Evolutionary conservation across 352 stramenopile genomes (phyloP), one percentile per base, ranked within the genome.

Genomic region (Phytophthora melonis): DNA sequence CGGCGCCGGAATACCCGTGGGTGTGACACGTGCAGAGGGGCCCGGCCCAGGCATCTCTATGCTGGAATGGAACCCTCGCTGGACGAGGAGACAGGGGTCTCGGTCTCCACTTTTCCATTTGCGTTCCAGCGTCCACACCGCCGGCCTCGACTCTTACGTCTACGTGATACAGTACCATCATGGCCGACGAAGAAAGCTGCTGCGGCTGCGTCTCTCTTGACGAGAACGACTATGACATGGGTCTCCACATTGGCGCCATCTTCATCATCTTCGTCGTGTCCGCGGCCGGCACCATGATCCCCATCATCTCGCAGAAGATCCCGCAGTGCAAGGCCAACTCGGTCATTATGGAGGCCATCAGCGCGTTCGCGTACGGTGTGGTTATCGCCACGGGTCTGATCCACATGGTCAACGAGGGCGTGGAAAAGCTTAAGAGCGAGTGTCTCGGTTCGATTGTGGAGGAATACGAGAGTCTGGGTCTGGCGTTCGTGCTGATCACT

Each of bases 321-420:
- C 67, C 77, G 30, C 62, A 73, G 11, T 74, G 78, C 25, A 68
- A 73, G 14, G 56, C 72, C 64, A 83, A 82, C n/a, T 80, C 77
- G 30, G 39, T 87, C 18, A 75, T 84, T 27, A 81, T 92, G 66
- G 75, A 88, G 57, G 79, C 78, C 41, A 78, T 91, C 43, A 82
- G 86, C 43, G 74, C 83, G 1, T 89, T 93, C 58, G 83, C 82
- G 1, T 88, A 86, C 66, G 88, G 88, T 53, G 86, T 92, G 5
- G 83, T 95, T 43, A 78, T 93, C 50, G 68, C 79, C 56, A 92
- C 87, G 19, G 81, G 83, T 34, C 77, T 93, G 39, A 91, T 95
- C 62, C 88, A 95, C 78, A 91, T 93, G 78, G 72, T 91, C 32
- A 89, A 79, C 59, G 84, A 91, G 32, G 85, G 78, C 18, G 69